Percentiles rank a stretch among this genome's conserved stretches.
These are phyloP conservation scores for Phytophthora cajani DNA, from an alignment of 352 stramenopile species.

Conservation along the genomic window DNA sequence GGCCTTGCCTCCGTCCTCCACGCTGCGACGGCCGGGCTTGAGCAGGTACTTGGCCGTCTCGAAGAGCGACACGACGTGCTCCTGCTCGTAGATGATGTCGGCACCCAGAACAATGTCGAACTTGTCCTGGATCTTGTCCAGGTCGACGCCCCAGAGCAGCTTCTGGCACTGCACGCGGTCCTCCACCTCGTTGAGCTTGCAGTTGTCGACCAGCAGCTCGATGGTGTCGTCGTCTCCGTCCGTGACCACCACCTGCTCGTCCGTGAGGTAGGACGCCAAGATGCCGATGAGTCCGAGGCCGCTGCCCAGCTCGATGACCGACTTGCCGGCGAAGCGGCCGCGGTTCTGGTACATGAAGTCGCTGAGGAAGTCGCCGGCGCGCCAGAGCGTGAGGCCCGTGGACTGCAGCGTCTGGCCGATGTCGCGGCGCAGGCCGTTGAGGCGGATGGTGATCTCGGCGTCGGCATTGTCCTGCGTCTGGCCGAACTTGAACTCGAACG, in stretches of 20 bases:
- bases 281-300: conserved; percentile 67
- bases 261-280: conserved; percentile 62
- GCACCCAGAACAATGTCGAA: conserved; percentile 65
- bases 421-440: conserved; percentile 62
- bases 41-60: conserved; percentile 56
- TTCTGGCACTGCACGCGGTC: conserved; percentile 50
- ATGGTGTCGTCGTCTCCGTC: conserved; percentile 67
- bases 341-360: conserved; percentile 63
- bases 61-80: conserved; percentile 63
- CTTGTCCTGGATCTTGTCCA: conserved; percentile 49
- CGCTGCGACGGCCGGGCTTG: conserved; percentile 27
- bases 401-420: conserved; percentile 72
- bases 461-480: conserved; percentile 23
- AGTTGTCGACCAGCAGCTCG: conserved; percentile 55
- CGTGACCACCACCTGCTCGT: conserved; percentile 60
- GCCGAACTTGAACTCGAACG: conserved; percentile 62
- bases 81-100: conserved; percentile 74
- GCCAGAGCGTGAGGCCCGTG: conserved; percentile 69
- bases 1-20: conserved; percentile 26
- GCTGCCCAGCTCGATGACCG: conserved; percentile 61
- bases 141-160: conserved; percentile 54
- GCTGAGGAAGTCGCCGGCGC: conserved; percentile 64
- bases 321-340: conserved; percentile 40
- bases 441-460: conserved; percentile 52
- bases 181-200: conserved; percentile 57